Percentiles rank a stretch among this genome's conserved stretches.
Evolutionary conservation across 805 yeast species (phyloP).

Genomic region (Huiozyma sinensis): DNA sequence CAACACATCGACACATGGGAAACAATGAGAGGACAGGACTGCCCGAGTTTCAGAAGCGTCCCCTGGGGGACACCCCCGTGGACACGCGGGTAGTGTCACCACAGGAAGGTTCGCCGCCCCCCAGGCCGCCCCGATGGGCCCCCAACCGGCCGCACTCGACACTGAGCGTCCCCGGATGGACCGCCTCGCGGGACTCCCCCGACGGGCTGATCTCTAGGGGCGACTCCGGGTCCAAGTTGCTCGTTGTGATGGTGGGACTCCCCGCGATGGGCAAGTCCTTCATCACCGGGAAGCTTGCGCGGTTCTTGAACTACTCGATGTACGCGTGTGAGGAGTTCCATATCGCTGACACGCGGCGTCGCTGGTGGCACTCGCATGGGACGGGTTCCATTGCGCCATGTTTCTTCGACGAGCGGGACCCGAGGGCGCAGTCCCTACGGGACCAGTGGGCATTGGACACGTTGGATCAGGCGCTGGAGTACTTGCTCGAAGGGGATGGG

Average conservation of each 20-base stretch:
- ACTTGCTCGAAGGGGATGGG: conserved; percentile 69
- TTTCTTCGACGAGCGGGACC: conserved; percentile 77
- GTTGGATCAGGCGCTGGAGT: conserved; percentile 69
- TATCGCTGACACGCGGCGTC: conserved; percentile 89
- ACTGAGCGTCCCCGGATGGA: conserved; percentile 85
- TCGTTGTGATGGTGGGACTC: conserved; percentile 91
- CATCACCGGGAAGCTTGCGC: conserved; percentile 77
- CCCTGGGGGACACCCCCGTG: conserved; percentile 6
- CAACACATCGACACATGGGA: neutral
- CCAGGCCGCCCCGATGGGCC: conserved; percentile 1
- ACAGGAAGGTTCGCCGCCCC: neutral
- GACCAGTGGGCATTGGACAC: conserved; percentile 98
- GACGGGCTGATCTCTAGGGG: conserved; percentile 53
- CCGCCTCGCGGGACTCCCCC: conserved; percentile 68
- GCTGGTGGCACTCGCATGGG: conserved; percentile 36
- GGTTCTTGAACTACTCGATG: conserved; percentile 90
- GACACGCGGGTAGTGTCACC: conserved; percentile 1
- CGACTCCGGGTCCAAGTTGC: conserved; percentile 75
- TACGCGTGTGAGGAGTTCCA: conserved; percentile 85
- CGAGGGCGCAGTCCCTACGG: conserved; percentile 50
- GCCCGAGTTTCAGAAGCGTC: conserved; percentile 4
- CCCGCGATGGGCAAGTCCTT: conserved; percentile 96
- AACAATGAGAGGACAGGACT: neutral
- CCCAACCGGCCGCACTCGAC: conserved; percentile 30
- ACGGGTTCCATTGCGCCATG: conserved; percentile 57